A percentile compares a stretch with the other conserved stretches of the same genome.
These are phyloP conservation scores for Capsella rubella DNA, from an alignment of 441 rosid genomes.

Conservation along the genomic window DNA sequence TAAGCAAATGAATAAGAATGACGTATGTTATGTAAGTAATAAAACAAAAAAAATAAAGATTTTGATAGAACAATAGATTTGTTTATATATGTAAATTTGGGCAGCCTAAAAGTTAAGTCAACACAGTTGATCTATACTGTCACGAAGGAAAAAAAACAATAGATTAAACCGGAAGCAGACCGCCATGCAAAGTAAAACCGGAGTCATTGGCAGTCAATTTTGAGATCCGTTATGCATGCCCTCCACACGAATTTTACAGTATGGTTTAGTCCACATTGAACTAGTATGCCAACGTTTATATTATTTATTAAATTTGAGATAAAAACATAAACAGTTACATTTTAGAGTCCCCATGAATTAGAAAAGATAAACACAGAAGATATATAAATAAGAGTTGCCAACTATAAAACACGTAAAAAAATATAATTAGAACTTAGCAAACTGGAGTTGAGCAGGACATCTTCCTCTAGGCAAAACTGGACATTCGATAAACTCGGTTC, in stretches of 20 bases:
- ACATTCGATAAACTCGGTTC: constrained; percentile 56
- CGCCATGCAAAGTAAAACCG: background rate
- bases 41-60: too few relatives aligned
- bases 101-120: too few relatives aligned
- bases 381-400: background rate
- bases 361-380: background rate
- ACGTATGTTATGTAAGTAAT: too few relatives aligned
- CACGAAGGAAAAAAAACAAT: background rate
- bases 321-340: background rate
- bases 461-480: constrained; percentile 56
- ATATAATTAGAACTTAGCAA: constrained; percentile 57
- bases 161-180: background rate
- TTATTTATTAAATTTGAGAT: background rate
- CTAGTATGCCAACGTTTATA: background rate
- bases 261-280: background rate
- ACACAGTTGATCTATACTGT: too few relatives aligned
- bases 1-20: too few relatives aligned
- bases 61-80: too few relatives aligned
- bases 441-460: constrained; percentile 59
- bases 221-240: too few relatives aligned
- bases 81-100: too few relatives aligned
- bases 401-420: background rate
- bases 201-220: background rate
- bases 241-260: too few relatives aligned
- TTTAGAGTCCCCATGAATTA: background rate